Evolutionary conservation across 2,329 filamentous ascomycete species (phyloP), one percentile per base, ranked within the genome.

Genomic region (Trichophyton simii): DNA sequence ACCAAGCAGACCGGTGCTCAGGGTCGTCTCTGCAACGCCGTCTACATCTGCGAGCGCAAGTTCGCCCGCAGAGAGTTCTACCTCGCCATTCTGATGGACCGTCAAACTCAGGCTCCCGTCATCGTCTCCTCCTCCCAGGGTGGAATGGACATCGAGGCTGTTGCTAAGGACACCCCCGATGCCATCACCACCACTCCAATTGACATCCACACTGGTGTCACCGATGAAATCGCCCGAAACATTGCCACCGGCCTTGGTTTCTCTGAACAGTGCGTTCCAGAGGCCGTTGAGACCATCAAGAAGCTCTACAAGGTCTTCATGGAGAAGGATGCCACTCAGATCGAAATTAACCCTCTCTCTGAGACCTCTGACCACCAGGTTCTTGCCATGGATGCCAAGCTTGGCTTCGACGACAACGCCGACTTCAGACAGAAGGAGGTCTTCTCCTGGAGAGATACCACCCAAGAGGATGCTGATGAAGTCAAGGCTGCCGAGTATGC

Each of bases 41-140:
- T 99, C 75, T 97, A 95, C 82, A 97, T 99, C 75, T 95, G 92
- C 80, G 94, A 99, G 84, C 91, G 94, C 83, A 99, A 99, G 83
- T 99, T 96, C 73, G 94, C 94, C 70, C 91, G 94, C 69, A 88
- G 94, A 74, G 94, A 99, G 79, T 99, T 99, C 82, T 99, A 99
- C 82, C 87, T 99, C 63, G 94, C 94, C 72, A 87, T 99, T 72
- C 87, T 99, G 71, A 97, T 99, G 94, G 94, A 99, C 82, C 90
- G 94, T 72, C 85, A 82, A 68, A 87, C 88, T 59, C 94, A 97
- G 80, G 82, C 84, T 67, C 94, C 94, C 69, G 91, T 97, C 73
- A 96, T 99, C 70, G 91, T 99, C 64, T 92, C 94, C 68, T 97
- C 92, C 64, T 96, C 91, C 63, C 94, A 99, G 79, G 94, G 94